These are phyloP conservation scores for Cutaneotrichosporon cutaneum DNA, from an alignment of 1,284 basidiomycete species.

Conservation along the genomic window DNA sequence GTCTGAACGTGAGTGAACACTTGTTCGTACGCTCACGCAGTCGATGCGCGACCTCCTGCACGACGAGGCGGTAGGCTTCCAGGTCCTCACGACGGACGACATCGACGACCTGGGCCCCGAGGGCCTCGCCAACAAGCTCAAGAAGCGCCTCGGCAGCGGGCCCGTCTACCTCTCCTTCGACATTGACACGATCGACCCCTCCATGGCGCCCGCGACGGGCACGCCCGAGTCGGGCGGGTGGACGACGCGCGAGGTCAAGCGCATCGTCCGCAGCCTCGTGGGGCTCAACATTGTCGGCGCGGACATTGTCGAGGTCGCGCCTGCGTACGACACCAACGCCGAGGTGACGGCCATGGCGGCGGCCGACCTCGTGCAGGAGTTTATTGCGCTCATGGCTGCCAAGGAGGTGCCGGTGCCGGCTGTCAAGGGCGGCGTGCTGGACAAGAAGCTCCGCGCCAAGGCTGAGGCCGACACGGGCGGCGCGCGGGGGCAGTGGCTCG, in stretches of 20 bases:
- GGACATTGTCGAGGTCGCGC: constrained; percentile 58
- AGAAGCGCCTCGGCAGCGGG: constrained; percentile 41
- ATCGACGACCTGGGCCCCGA: constrained; percentile 54
- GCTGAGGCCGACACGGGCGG: constrained; percentile 4
- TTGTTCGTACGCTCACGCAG: constrained; percentile 15
- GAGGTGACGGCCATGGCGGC: constrained; percentile 51
- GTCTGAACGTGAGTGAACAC: constrained; percentile 35
- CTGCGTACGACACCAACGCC: constrained; percentile 50
- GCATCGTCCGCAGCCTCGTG: constrained; percentile 49
- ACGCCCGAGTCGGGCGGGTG: constrained; percentile 53
- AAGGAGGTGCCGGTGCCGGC: constrained; percentile 15
- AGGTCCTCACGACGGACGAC: constrained; percentile 51
- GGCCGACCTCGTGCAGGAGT: constrained; percentile 48
- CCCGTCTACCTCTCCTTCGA: constrained; percentile 46
- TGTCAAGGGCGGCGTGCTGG: constrained; percentile 17
- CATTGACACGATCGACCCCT: constrained; percentile 51
- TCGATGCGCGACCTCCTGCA: constrained; percentile 33
- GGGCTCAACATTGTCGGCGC: constrained; percentile 58
- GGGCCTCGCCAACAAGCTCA: constrained; percentile 50
- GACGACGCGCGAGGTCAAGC: constrained; percentile 53
- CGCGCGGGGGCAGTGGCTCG: constrained; percentile 5
- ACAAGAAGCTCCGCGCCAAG: constrained; percentile 13
- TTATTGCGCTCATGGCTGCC: constrained; percentile 32
- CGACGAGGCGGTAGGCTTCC: constrained; percentile 53
- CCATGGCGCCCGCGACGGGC: constrained; percentile 46